A percentile compares a stretch with the other conserved stretches of the same genome.
These are phyloP conservation scores for Globisporangium uncinulatum DNA, from an alignment of 352 stramenopile species.

Conservation along the genomic window DNA sequence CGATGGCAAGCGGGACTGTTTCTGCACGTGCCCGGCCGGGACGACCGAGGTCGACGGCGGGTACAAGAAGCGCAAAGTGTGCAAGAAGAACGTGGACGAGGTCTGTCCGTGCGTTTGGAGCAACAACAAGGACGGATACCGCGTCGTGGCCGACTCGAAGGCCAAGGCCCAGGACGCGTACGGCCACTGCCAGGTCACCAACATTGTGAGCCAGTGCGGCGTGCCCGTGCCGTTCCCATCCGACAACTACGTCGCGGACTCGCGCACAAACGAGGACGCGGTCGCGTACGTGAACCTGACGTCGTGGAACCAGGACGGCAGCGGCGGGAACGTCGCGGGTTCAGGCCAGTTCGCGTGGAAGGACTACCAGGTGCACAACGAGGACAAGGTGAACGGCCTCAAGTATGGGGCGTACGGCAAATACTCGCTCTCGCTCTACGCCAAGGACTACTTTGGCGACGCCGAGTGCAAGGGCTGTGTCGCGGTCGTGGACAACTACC, in stretches of 20 bases:
- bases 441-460: slow-evolving; percentile 37
- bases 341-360: slow-evolving; percentile 31
- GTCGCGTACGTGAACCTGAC: slow-evolving; percentile 7
- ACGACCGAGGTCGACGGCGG: slow-evolving; percentile 19
- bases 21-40: slow-evolving; percentile 44
- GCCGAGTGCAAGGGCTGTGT: slow-evolving; percentile 48
- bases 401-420: slow-evolving; percentile 40
- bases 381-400: slow-evolving; percentile 34
- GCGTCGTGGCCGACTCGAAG: slow-evolving; percentile 1
- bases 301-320: slow-evolving; percentile 10
- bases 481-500: slow-evolving; percentile 44
- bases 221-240: slow-evolving; percentile 43
- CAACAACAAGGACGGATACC: slow-evolving; percentile 14
- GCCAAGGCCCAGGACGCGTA: slow-evolving; percentile 20
- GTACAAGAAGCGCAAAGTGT: slow-evolving; percentile 7
- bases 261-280: slow-evolving; percentile 20
- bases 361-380: slow-evolving; percentile 38
- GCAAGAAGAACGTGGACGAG: slow-evolving; percentile 21
- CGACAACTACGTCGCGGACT: slow-evolving; percentile 47
- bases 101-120: slow-evolving; percentile 47
- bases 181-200: slow-evolving; percentile 18
- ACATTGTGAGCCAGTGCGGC: slow-evolving; percentile 23
- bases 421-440: slow-evolving; percentile 44
- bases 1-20: slow-evolving; percentile 36
- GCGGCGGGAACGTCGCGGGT: slow-evolving; percentile 6